Conservation (phyloP, 2,329 filamentous ascomycete species). For the Lachnellula hyalina region DNA sequence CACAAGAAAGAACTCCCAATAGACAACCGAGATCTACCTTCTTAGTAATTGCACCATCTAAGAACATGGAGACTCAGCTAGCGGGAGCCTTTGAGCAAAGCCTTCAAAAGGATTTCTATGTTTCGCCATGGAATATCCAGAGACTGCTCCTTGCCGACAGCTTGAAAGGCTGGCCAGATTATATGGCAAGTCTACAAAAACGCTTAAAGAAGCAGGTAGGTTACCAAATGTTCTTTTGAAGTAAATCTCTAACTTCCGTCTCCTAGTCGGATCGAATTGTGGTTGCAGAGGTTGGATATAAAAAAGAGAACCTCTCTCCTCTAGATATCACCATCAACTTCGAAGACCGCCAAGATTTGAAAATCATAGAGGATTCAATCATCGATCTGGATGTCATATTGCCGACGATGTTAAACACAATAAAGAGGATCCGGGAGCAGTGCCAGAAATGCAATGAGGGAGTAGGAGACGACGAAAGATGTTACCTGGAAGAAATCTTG, state of each 20-base stretch:
- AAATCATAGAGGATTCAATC: constrained; percentile 18
- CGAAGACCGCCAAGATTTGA: constrained; percentile 18
- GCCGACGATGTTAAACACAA: constrained; percentile 7
- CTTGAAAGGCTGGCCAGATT: constrained; percentile 16
- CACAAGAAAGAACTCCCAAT: background rate
- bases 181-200: constrained; percentile 17
- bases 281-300: constrained; percentile 3
- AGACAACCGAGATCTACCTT: constrained; percentile 3
- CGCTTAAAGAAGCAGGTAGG: constrained; percentile 9
- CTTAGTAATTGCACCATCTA: constrained; percentile 14
- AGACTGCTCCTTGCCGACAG: constrained; percentile 15
- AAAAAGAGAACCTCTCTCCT: constrained; percentile 12
- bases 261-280: constrained; percentile 10
- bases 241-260: background rate
- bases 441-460: background rate
- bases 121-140: constrained; percentile 14
- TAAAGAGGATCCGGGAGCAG: constrained; percentile 5
- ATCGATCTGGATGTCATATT: constrained; percentile 20
- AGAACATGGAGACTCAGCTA: constrained; percentile 4
- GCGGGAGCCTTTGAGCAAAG: background rate
- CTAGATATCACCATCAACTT: constrained; percentile 17
- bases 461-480: background rate
- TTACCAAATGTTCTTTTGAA: background rate
- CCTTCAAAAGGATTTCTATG: too few species aligned
- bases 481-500: background rate